These are phyloP conservation scores for Yarrowia sp. DNA, from an alignment of 805 yeast species.

Conservation along the genomic window DNA sequence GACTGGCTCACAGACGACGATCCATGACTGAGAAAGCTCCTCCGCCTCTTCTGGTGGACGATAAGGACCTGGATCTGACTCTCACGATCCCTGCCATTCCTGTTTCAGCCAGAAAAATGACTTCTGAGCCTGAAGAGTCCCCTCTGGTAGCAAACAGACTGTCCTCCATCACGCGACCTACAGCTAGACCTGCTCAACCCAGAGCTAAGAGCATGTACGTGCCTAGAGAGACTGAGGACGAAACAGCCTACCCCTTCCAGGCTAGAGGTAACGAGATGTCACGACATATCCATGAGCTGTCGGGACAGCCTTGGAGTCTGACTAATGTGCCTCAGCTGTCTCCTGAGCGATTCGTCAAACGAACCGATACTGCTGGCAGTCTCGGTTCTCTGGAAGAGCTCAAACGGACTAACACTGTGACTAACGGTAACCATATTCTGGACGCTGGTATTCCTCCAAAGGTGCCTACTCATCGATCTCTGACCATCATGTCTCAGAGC, in stretches of 20 bases:
- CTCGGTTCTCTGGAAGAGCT: neutral
- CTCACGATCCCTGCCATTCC: slow-evolving; percentile 15
- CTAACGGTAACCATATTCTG: neutral
- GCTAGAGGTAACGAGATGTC: slow-evolving; percentile 7
- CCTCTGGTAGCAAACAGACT: slow-evolving; percentile 18
- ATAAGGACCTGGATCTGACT: neutral
- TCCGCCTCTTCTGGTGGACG: neutral
- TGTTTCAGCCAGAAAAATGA: slow-evolving; percentile 7
- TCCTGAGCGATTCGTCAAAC: neutral
- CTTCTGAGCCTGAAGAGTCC: slow-evolving; percentile 14
- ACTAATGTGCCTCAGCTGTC: slow-evolving; percentile 1
- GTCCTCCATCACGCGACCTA: neutral
- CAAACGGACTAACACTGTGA: slow-evolving; percentile 10
- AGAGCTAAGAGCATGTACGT: slow-evolving; percentile 23
- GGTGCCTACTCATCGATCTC: slow-evolving; percentile 34
- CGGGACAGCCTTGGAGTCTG: neutral
- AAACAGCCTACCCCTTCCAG: neutral
- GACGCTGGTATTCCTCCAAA: slow-evolving; percentile 36
- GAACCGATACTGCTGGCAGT: slow-evolving; percentile 17
- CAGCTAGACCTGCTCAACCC: neutral
- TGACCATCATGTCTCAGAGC: neutral
- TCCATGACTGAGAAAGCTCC: slow-evolving; percentile 4
- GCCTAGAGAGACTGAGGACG: neutral
- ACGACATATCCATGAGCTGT: slow-evolving; percentile 1
- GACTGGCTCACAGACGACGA: slow-evolving; percentile 10